phyloP scores from a whole-genome alignment of 306 rosid genomes.

The Vigna angularis region DNA sequence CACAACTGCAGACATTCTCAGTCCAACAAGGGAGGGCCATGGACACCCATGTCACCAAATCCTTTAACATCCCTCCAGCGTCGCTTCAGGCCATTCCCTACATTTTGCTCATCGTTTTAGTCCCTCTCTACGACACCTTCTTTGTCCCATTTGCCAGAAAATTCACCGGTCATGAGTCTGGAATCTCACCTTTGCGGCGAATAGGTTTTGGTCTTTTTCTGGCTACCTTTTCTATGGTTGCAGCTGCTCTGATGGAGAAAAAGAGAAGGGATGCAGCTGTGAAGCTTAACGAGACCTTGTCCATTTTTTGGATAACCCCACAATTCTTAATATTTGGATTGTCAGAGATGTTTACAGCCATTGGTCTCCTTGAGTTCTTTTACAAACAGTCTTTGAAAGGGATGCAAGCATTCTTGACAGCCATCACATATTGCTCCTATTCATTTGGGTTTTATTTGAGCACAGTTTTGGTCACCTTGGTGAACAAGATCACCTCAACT shows the following conservation, averaged over 20 bases:
- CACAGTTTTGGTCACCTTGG: conserved; percentile 72
- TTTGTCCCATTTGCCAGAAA: conserved; percentile 84
- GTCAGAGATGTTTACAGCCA: conserved; percentile 89
- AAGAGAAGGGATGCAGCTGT: conserved; percentile 75
- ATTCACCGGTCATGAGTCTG: conserved; percentile 81
- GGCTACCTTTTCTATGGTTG: conserved; percentile 88
- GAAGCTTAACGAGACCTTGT: conserved; percentile 51
- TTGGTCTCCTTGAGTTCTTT: conserved; percentile 92
- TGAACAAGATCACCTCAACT: conserved; percentile 71
- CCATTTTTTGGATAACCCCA: conserved; percentile 97
- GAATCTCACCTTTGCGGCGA: conserved; percentile 75
- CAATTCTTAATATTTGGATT: conserved; percentile 92
- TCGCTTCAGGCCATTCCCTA: conserved; percentile 95
- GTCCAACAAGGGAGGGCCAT: conserved; percentile 92
- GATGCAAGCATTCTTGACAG: conserved; percentile 86
- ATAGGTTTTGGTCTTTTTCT: conserved; percentile 90
- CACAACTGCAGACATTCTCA: conserved; percentile 97
- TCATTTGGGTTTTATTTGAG: conserved; percentile 94
- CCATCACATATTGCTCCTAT: conserved; percentile 89
- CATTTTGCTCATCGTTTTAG: conserved; percentile 74
- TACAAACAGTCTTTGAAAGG: conserved; percentile 82
- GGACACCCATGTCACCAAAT: conserved; percentile 72
- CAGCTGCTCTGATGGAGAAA: conserved; percentile 87
- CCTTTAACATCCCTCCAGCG: conserved; percentile 87
- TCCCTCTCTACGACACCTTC: conserved; percentile 86